phyloP scores from a whole-genome alignment of 495 filamentous ascomycete species.

The Hypoxylon subgilvum region DNA sequence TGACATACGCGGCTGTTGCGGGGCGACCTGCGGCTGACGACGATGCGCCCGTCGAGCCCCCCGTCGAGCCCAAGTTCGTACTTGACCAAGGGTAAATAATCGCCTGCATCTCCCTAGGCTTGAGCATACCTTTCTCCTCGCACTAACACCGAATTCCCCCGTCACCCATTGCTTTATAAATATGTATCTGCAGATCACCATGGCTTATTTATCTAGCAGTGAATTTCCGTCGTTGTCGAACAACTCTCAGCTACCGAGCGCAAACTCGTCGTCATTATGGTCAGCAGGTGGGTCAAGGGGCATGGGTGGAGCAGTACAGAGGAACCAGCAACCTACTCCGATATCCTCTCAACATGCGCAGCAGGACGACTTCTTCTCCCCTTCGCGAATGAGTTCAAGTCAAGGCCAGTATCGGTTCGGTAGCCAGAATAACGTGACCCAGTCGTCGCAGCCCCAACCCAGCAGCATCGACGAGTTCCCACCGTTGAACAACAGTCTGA shows the following conservation, averaged over 20 bases:
- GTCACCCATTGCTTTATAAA: neutral
- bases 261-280: slow-evolving; percentile 64
- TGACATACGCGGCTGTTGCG: slow-evolving; percentile 19
- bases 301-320: slow-evolving; percentile 64
- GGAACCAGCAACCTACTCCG: slow-evolving; percentile 67
- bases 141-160: neutral
- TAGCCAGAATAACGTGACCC: slow-evolving; percentile 58
- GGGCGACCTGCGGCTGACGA: neutral
- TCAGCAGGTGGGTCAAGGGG: slow-evolving; percentile 53
- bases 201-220: slow-evolving; percentile 52
- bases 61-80: neutral
- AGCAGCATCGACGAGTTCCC: slow-evolving; percentile 83
- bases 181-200: slow-evolving; percentile 6
- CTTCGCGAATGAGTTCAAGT: slow-evolving; percentile 58
- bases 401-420: slow-evolving; percentile 67
- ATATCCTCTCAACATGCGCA: slow-evolving; percentile 58
- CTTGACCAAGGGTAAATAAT: too few relatives aligned
- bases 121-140: neutral
- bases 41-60: neutral
- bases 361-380: slow-evolving; percentile 67
- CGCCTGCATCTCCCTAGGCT: too few relatives aligned
- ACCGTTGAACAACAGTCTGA: slow-evolving; percentile 65
- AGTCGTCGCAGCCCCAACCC: slow-evolving; percentile 68
- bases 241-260: slow-evolving; percentile 63
- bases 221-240: slow-evolving; percentile 86